These are phyloP conservation scores for Colletotrichum sp. DNA, from an alignment of 2,329 filamentous ascomycete species.

Conservation along the genomic window DNA sequence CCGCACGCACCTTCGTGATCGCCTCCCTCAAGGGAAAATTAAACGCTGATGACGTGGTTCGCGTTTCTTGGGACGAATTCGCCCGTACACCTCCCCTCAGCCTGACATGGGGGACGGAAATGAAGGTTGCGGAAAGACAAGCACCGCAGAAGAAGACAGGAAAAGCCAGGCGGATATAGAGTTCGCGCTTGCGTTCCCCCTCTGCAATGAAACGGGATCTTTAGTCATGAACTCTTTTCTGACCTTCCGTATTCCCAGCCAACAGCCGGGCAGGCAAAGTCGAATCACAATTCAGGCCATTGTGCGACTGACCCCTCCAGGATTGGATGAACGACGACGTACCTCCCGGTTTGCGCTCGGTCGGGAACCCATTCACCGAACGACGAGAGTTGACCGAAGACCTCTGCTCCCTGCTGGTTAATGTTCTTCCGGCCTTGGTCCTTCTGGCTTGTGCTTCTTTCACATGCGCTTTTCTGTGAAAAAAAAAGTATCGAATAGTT, in stretches of 20 bases:
- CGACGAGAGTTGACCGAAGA: neutral
- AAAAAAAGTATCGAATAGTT: neutral
- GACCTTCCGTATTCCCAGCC: neutral
- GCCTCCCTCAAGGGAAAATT: neutral
- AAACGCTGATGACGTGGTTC: constrained; percentile 7
- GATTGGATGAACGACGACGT: constrained; percentile 13
- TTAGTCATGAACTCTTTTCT: constrained; percentile 4
- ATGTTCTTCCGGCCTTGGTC: neutral
- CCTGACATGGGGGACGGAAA: neutral
- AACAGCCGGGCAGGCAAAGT: neutral
- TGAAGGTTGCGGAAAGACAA: neutral
- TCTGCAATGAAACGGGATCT: constrained; percentile 10
- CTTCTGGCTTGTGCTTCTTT: neutral
- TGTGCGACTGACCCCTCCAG: neutral
- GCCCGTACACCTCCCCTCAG: neutral
- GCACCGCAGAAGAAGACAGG: neutral
- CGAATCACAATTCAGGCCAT: neutral
- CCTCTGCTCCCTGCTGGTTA: neutral
- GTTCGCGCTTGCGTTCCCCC: neutral
- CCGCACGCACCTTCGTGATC: neutral
- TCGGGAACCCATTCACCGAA: neutral
- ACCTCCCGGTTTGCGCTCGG: neutral
- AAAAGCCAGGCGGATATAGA: neutral
- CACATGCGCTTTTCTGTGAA: neutral
- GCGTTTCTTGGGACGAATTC: constrained; percentile 7